These are phyloP conservation scores for Microbotryum intermedium DNA, from an alignment of 1,284 basidiomycete genomes.

Conservation along the genomic window DNA sequence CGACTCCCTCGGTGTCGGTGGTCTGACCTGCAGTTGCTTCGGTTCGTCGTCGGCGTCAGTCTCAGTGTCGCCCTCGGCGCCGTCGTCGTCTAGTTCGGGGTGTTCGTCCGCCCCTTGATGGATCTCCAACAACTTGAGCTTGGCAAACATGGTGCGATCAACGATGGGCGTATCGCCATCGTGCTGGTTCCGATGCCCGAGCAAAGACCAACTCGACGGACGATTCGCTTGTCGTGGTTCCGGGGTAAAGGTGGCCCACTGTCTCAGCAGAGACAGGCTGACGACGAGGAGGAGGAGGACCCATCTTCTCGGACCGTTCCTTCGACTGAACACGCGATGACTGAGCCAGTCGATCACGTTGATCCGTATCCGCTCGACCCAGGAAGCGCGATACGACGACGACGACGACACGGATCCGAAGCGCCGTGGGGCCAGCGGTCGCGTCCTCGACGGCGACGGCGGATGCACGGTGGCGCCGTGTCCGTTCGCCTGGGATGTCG, in stretches of 20 bases:
- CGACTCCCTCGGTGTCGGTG: too few relatives aligned
- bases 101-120: slow-evolving; percentile 20
- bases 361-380: too few relatives aligned
- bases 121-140: slow-evolving; percentile 30
- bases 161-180: slow-evolving; percentile 12
- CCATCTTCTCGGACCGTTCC: neutral
- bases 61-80: neutral
- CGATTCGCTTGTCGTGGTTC: neutral
- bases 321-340: neutral
- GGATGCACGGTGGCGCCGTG: too few relatives aligned
- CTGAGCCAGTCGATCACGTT: neutral
- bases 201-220: neutral
- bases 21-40: neutral
- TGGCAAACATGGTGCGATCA: slow-evolving; percentile 24
- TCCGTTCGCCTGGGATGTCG: too few relatives aligned
- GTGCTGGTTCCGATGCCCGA: neutral
- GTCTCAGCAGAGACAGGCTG: neutral
- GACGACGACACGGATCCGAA: too few relatives aligned
- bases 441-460: too few relatives aligned
- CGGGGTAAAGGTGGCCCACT: too few relatives aligned
- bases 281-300: slow-evolving; percentile 1
- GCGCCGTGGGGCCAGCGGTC: too few relatives aligned
- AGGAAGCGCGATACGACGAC: too few relatives aligned
- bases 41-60: neutral
- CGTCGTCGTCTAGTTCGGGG: slow-evolving; percentile 6